Conservation (phyloP, 805 yeast species). For the Kuraishia capsulata region DNA sequence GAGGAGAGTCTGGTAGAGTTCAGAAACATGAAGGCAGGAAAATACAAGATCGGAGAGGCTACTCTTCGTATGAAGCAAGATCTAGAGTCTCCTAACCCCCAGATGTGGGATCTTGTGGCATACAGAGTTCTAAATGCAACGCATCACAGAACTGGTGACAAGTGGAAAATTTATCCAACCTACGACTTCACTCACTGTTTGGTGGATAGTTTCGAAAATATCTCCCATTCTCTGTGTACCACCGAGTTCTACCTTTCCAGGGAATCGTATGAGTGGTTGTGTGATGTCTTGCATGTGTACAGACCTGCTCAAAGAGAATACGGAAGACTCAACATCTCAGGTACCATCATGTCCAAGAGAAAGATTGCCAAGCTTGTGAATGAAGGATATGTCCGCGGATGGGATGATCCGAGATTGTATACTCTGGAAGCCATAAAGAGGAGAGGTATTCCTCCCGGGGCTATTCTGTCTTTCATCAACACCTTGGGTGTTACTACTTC, state of each 20-base stretch:
- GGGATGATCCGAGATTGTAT: slow-evolving; percentile 97
- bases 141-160: slow-evolving; percentile 94
- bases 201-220: slow-evolving; percentile 95
- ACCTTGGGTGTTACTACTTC: slow-evolving; percentile 96
- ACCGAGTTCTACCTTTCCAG: slow-evolving; percentile 89
- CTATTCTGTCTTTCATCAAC: slow-evolving; percentile 84
- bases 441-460: slow-evolving; percentile 99
- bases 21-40: slow-evolving; percentile 87
- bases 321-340: slow-evolving; percentile 91
- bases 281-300: slow-evolving; percentile 90
- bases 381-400: slow-evolving; percentile 75
- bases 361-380: slow-evolving; percentile 90
- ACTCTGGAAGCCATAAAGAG: slow-evolving; percentile 92
- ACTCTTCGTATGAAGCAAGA: slow-evolving; percentile 97
- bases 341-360: slow-evolving; percentile 90
- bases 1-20: slow-evolving; percentile 76
- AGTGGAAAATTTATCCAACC: slow-evolving; percentile 98
- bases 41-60: slow-evolving; percentile 84
- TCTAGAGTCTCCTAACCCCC: slow-evolving; percentile 83
- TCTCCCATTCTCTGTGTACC: slow-evolving; percentile 92
- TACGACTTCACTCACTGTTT: slow-evolving; percentile 98
- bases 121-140: slow-evolving; percentile 88
- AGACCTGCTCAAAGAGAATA: slow-evolving; percentile 99
- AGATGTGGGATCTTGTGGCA: slow-evolving; percentile 99
- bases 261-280: slow-evolving; percentile 96